These are phyloP conservation scores for Citrullus amarus DNA, from an alignment of 306 rosid genomes.

Conservation along the genomic window DNA sequence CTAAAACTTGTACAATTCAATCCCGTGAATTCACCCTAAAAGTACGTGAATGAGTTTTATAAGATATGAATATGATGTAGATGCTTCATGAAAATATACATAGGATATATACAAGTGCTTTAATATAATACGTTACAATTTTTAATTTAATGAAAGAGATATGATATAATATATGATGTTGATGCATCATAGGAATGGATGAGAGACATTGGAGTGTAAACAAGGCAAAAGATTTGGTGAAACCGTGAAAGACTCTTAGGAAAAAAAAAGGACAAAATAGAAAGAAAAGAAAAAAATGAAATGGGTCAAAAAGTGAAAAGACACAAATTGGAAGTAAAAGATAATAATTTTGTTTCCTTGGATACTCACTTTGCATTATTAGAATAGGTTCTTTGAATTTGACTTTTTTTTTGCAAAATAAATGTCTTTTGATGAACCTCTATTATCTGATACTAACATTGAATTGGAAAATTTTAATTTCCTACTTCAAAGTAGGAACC, in stretches of 20 bases:
- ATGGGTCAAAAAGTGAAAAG: slow-evolving; percentile 10
- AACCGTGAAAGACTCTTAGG: background rate
- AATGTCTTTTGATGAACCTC: background rate
- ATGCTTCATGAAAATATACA: background rate
- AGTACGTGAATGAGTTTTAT: background rate
- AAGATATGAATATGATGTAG: background rate
- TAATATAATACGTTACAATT: background rate
- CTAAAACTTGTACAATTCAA: too few species aligned
- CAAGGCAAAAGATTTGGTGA: background rate
- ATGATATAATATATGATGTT: background rate
- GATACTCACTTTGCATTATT: slow-evolving; percentile 26
- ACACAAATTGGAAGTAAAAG: slow-evolving; percentile 14
- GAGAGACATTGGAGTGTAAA: background rate
- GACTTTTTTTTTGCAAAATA: slow-evolving; percentile 17
- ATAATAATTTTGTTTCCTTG: slow-evolving; percentile 43
- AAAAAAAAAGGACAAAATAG: slow-evolving; percentile 1
- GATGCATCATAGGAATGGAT: background rate
- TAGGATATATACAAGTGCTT: background rate
- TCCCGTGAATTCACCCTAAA: background rate
- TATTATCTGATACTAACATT: background rate
- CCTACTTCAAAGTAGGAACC: background rate
- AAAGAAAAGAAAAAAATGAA: slow-evolving; percentile 2
- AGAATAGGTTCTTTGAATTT: slow-evolving; percentile 17
- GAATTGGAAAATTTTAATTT: background rate
- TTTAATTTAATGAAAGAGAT: background rate